Base-by-base conservation (phyloP, 768 basidiomycete genomes). In the Macrolepiota fuliginosa region DNA sequence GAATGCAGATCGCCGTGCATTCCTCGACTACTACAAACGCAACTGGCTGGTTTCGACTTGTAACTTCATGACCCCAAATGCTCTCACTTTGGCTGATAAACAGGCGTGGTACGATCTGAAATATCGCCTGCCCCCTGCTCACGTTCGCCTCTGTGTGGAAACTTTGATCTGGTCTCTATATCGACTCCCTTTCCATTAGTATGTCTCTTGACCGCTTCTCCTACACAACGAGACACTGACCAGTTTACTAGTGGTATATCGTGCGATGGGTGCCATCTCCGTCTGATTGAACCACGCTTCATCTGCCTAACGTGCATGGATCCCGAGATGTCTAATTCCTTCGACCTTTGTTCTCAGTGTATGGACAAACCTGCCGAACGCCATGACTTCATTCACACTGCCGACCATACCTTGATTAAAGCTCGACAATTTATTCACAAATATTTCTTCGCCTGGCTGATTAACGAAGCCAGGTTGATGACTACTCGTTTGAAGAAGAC, bases 101-200 rank as follows among this genome's bases (percentile, higher is more conserved):
- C 67, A 65, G 7, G 73, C 74, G 54, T 64, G 73, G 50, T 70
- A 74, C 17, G 71, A 71, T 61, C 65, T 75, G 25, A 62, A 73
- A 52, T 67, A 68, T 36, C 66, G 71, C 27, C 61, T 76, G 37
- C 69, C 73, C 56, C 75, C 75, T 19, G 70, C 72, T 12, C 71
- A 73, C 53, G 72, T 74, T 37, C 66, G 73, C 12, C 74, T 75
- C 52, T 75, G 74, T 58, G 71, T 74, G 50, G 72, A 72, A 0
- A 58, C 74, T 15, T 69, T 71, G 24, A 67, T 68, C 22, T 74
- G 74, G 51, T 72, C 74, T 61, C 73, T 75, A n/a, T 73, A 72
- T 37, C 72, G 74, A 55, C 64, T 75, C 6, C 72, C 73, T 17
- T 74, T 71, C 69, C 74, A 74, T 63, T 73, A 73, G 75, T 75